Evolutionary conservation across 495 filamentous ascomycete genomes (phyloP).

Genomic region (Penicillium goetzii): DNA sequence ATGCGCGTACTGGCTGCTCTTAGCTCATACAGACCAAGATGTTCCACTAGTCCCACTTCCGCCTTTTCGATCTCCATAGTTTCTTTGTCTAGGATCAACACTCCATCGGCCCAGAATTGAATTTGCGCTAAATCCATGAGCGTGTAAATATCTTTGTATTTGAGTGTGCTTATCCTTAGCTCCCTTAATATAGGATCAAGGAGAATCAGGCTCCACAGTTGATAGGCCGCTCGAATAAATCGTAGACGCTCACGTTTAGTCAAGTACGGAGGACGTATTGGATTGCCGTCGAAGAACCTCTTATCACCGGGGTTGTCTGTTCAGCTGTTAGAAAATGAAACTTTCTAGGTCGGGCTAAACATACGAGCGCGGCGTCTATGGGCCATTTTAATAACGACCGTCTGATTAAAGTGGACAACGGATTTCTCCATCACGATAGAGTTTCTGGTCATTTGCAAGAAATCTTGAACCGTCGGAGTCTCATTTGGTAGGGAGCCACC

Average conservation of each 20-base stretch:
- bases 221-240: conserved; percentile 1
- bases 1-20: not conserved
- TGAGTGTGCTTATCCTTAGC: conserved; percentile 1
- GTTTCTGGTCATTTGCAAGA: conserved; percentile 5
- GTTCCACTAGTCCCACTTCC: not conserved
- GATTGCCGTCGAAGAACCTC: not conserved
- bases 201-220: not conserved
- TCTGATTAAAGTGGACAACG: not conserved
- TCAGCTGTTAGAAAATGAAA: not conserved
- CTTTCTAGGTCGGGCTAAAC: not conserved
- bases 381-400: not conserved
- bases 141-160: not conserved
- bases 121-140: conserved; percentile 1
- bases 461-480: not conserved
- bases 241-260: not conserved
- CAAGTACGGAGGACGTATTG: conserved; percentile 1
- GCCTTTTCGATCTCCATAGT: not conserved
- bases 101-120: conserved; percentile 1
- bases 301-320: conserved; percentile 1
- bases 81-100: conserved; percentile 1
- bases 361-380: not conserved
- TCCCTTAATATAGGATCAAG: conserved; percentile 2
- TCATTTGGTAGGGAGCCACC: not conserved
- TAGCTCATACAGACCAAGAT: not conserved
- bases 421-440: not conserved